Evolutionary conservation across 1,139 yeast species (phyloP), one percentile per base, ranked within the genome.

Genomic region (Arxiozyma telluris): DNA sequence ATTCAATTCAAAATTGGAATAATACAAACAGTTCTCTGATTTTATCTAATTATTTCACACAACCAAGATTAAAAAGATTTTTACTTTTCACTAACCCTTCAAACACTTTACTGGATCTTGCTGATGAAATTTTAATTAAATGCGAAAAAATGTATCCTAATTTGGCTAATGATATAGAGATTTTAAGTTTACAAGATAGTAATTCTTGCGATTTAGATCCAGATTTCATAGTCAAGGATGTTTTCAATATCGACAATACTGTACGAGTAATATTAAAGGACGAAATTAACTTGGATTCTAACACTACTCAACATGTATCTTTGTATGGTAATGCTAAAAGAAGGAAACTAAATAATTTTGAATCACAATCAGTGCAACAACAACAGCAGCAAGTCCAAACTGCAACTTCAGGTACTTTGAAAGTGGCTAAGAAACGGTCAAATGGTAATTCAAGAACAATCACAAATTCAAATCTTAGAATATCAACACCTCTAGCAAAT

Each of bases 171-270:
- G 74, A 76, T 0, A 65, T 85, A 18, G 73, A 72, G 5, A 79
- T 87, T 43, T 71, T 76, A 23, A 77, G 80, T 51, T 69, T 86
- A 11, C 93, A 86, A 64, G 91, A 87, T 65, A 68, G 70, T 38
- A 78, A 80, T 56, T 76, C 76, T 57, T 85, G 90, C 62, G 95
- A 87, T 65, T 71, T 87, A 59, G 95, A 87, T 66, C 89, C 90
- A 0, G 95, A 86, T 55, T 87, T 82, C 60, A 58, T 68, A 4
- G 83, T 82, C 0, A 76, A 76, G 9, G 88, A 84, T 60, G 82
- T 85, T 8, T 84, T 87, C 62, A 72, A 75, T 30, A 55, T 59
- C 7, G 81, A 80, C 46, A 83, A 80, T 58, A 68, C 78, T 3
- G 74, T 86, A 18, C 71, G 84, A 50, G 83, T 84, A 0, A 64